Evolutionary conservation across 805 yeast species (phyloP), one percentile per base, ranked within the genome.

Genomic region (Lachancea fermentati): DNA sequence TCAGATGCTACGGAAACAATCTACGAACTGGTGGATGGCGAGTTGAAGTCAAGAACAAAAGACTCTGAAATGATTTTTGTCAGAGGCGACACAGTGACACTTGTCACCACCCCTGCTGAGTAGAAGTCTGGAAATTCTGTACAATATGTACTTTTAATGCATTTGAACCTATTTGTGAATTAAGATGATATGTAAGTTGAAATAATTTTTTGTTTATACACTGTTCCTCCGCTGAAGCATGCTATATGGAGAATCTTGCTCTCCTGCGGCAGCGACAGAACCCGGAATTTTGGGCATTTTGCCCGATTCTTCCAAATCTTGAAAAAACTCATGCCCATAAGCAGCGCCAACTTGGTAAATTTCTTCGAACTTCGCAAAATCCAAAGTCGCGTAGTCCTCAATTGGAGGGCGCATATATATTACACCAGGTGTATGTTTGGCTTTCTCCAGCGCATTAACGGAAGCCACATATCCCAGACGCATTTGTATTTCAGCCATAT

Each of bases 81-180:
- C 12, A 81, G 99, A 68, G 99, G 99, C n/a, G 98, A 93, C 65
- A 80, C 94, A 2, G 97, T 93, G 32, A 86, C 94, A 37, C 72
- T 89, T 51, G 81, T 93, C 39, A 79, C 83, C 39, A 71, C 80
- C 4, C 67, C 71, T 16, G 39, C 58, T 19, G 59, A 57, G 7
- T 62, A 57, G n/a, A n/a, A n/a, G n/a, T n/a, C n/a, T n/a, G 9
- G 59, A 50, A 31, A 30, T 15, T 14, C 34, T 24, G 42, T 30
- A 33, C 24, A 26, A 7, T 37, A 34, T 42, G 30, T 39, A 36
- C 32, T 29, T 17, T 12, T 24, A 24, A 8, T 8, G n/a, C n/a
- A n/a, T n/a, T n/a, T n/a, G n/a, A n/a, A n/a, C n/a, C n/a, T n/a
- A n/a, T n/a, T n/a, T n/a, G n/a, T n/a, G 28, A 24, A 12, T 8